Conservation (phyloP, 768 basidiomycete species). For the Leccinellum luteum region DNA sequence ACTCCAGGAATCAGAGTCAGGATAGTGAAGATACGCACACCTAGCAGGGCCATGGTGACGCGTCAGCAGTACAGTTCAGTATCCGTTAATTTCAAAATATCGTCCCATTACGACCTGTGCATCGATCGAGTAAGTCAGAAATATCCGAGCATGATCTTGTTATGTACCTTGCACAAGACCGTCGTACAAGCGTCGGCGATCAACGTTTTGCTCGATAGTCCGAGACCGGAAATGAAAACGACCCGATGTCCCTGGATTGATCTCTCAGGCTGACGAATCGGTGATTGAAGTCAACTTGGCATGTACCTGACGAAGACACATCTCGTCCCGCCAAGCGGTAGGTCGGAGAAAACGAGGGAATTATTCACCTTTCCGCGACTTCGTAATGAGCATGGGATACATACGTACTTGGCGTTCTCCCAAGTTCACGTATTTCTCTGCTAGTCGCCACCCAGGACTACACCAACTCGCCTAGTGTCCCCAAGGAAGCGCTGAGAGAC, state of each 20-base stretch:
- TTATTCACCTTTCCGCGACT: slow-evolving; percentile 13
- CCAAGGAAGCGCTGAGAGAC: not conserved
- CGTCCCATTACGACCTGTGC: too few relatives aligned
- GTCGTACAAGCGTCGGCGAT: too few relatives aligned
- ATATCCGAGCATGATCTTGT: too few relatives aligned
- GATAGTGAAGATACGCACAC: too few relatives aligned
- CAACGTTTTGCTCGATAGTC: not conserved
- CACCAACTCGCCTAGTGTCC: not conserved
- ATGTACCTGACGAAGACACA: slow-evolving; percentile 6
- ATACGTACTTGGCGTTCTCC: slow-evolving; percentile 13
- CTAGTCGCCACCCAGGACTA: not conserved
- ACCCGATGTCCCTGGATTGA: slow-evolving; percentile 10
- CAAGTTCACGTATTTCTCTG: slow-evolving; percentile 6
- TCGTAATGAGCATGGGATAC: slow-evolving; percentile 9
- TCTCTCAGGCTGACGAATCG: not conserved
- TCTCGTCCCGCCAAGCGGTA: not conserved
- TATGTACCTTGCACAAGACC: too few relatives aligned
- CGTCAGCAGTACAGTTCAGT: too few relatives aligned
- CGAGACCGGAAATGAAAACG: not conserved
- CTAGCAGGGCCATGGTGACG: too few relatives aligned
- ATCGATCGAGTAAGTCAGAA: too few relatives aligned
- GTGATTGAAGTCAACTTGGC: slow-evolving; percentile 12
- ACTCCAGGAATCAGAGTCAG: too few relatives aligned
- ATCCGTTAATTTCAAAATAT: too few relatives aligned
- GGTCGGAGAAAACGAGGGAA: not conserved